Base-by-base conservation (phyloP, 2,329 filamentous ascomycete genomes). In the Byssoonygena ceratinophila region DNA sequence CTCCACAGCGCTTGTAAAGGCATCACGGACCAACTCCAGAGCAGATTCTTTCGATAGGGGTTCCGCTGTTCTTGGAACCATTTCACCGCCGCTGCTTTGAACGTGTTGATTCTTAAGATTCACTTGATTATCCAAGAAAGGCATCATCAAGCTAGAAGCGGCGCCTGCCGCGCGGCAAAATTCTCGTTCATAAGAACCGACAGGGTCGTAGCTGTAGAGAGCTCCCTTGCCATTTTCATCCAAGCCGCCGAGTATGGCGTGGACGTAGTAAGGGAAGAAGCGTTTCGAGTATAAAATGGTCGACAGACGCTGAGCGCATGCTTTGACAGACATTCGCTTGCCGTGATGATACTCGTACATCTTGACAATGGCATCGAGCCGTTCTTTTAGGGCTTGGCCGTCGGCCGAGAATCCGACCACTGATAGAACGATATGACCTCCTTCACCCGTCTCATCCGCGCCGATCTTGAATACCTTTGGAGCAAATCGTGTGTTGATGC, bases 71-170 rank as follows among this genome's bases (percentile, higher is more conserved):
- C 67, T 69, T 55, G 79, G 77, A 61, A 84, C 79, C 62, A 96
- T 74, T 51, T 83, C 84, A 70, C 95, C 86, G 40, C 91, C 91
- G 55, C 80, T 91, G 44, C 84, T 87, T 9, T 91, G 89, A 52
- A 92, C 78, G 68, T 95, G 94, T 76, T 96, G 91, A 70, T 98
- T 98, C 80, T 96, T 98, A 78, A 91, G 91, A 75, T 97, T 97
- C 76, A 98, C 92, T 74, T 98, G 94, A 71, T 98, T 98, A 71
- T 98, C 92, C 65, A 98, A 74, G 78, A 98, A 98, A 1, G 92
- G 92, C 87, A 96, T 98, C 72, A 98, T 98, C 70, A 98, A 74
- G 64, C 87, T 92, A 51, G 88, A 85, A 18, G 90, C 90, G 12
- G 92, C 90, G 63, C 92, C 92, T 39, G 87, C 92, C 32, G 92